phyloP scores from a whole-genome alignment of 169 alveolate genomes.

The Cryptosporidium ubiquitum region DNA sequence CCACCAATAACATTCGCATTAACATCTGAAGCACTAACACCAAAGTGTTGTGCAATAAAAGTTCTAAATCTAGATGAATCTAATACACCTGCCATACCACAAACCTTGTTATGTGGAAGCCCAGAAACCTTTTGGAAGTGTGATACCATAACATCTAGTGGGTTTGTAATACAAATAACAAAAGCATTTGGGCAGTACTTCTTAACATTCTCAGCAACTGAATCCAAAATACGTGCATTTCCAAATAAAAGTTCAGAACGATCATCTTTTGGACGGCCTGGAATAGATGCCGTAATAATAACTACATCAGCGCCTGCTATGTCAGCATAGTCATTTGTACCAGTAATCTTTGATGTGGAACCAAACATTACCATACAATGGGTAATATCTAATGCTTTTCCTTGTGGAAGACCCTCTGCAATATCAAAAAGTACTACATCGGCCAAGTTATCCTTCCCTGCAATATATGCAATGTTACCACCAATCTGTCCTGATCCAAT shows the following conservation, averaged over 20 bases:
- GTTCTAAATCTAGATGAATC: constrained; percentile 82
- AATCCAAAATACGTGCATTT: constrained; percentile 78
- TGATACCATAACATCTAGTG: constrained; percentile 81
- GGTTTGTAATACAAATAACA: constrained; percentile 83
- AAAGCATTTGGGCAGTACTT: constrained; percentile 83
- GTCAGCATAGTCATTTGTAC: constrained; percentile 81
- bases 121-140: constrained; percentile 78
- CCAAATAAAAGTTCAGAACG: constrained; percentile 79
- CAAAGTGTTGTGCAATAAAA: constrained; percentile 80
- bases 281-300: constrained; percentile 80
- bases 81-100: constrained; percentile 84
- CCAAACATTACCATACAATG: constrained; percentile 80
- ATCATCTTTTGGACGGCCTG: constrained; percentile 81
- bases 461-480: constrained; percentile 80
- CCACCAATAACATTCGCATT: constrained; percentile 85
- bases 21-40: constrained; percentile 80
- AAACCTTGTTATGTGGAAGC: constrained; percentile 81
- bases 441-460: constrained; percentile 80
- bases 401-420: constrained; percentile 82
- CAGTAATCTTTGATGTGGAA: constrained; percentile 78
- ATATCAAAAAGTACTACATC: constrained; percentile 83
- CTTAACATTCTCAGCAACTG: constrained; percentile 79
- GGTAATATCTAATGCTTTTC: constrained; percentile 83
- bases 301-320: constrained; percentile 81
- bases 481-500: constrained; percentile 85